Conservation (phyloP, 805 yeast genomes). For the Yamadazyma scolyti region DNA sequence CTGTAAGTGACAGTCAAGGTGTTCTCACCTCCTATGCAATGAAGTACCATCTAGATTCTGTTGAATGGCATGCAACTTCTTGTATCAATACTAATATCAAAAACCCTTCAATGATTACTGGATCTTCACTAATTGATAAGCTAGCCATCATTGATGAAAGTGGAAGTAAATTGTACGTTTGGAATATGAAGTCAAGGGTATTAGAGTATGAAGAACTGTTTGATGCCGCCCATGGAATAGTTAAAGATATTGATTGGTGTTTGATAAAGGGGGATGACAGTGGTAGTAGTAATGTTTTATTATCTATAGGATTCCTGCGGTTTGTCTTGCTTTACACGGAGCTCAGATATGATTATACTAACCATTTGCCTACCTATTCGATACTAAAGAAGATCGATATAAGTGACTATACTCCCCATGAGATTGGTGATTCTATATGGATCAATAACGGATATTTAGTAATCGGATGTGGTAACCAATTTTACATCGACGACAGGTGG, state of each 20-base stretch:
- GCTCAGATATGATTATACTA: constrained; percentile 84
- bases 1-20: constrained; percentile 50
- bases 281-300: constrained; percentile 44
- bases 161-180: constrained; percentile 56
- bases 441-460: constrained; percentile 72
- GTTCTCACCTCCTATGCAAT: constrained; percentile 17
- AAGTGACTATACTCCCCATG: constrained; percentile 66
- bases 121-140: constrained; percentile 67
- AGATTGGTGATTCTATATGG: constrained; percentile 90
- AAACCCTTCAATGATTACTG: constrained; percentile 55
- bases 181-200: constrained; percentile 71
- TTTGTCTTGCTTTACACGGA: constrained; percentile 72
- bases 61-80: constrained; percentile 50
- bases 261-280: constrained; percentile 34
- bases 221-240: constrained; percentile 26
- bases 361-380: constrained; percentile 70
- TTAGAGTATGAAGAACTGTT: constrained; percentile 57
- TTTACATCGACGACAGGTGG: constrained; percentile 74
- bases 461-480: constrained; percentile 86
- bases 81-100: constrained; percentile 53
- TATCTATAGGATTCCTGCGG: constrained; percentile 73
- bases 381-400: constrained; percentile 73
- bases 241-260: constrained; percentile 87
- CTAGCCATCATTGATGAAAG: constrained; percentile 66
- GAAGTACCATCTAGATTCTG: constrained; percentile 1